Evolutionary conservation across 805 yeast species (phyloP), one percentile per base, ranked within the genome.

Genomic region (Spathaspora arborariae): DNA sequence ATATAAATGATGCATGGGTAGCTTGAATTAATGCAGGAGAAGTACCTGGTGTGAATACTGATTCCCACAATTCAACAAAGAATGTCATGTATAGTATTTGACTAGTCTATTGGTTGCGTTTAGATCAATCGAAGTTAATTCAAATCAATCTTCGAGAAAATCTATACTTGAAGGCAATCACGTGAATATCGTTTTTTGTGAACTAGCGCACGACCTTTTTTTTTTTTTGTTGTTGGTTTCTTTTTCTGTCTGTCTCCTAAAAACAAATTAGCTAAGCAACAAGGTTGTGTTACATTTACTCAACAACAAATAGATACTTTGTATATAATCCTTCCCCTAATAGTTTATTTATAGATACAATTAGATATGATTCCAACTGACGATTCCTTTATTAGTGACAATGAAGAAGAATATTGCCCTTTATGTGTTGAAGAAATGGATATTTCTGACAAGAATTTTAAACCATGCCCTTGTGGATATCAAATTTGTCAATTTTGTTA

Each of bases 401-500:
- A 84, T 49, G 94, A 86, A 56, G 92, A 84, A 55, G 95, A 87
- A 53, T 74, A 76, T 54, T 77, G 96, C 70, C 99, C 99, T 47
- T 79, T 94, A 52, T 94, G 99, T 73, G 92, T 91, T 60, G 99
- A 94, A 68, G 97, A 94, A 64, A 84, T 94, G 90, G 99, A 94
- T 67, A 82, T 92, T 41, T 86, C 96, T 15, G 99, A 94, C 68
- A 89, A 87, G 61, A 88, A 90, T 70, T 94, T 94, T 76, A 89
- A 86, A 65, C 99, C 99, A n/a, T 94, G 99, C 74, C 98, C 98
- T 1, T 94, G 99, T 72, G 99, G 99, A 16, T 94, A 94, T 61
- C 97, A 95, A 65, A 88, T 94, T 48, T 94, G 99, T 66, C 98
- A 92, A 75, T 94, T 94, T 63, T 94, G 99, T 67, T 94, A 92